These are phyloP conservation scores for Trichoderma endophyticum DNA, from an alignment of 2,329 filamentous ascomycete species.

Conservation along the genomic window DNA sequence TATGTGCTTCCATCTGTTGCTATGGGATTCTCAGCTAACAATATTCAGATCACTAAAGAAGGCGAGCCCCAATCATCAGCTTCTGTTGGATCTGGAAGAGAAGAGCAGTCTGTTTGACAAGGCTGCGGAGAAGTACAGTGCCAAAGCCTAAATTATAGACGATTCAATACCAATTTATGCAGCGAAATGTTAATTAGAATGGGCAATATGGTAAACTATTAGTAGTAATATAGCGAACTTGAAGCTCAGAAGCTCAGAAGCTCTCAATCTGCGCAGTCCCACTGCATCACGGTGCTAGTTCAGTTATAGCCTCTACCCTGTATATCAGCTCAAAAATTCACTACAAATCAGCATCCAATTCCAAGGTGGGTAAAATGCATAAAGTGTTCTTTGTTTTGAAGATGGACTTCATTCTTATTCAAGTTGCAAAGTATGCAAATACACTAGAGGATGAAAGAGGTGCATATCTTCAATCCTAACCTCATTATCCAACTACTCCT, in stretches of 20 bases:
- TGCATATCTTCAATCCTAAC: background rate
- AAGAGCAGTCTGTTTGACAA: constrained; percentile 87
- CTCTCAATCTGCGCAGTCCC: background rate
- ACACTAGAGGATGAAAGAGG: no score
- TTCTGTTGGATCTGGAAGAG: constrained; percentile 72
- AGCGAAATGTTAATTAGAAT: constrained; percentile 32
- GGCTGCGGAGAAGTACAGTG: constrained; percentile 79
- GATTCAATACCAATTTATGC: constrained; percentile 6
- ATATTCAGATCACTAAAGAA: constrained; percentile 52
- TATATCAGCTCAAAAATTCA: background rate
- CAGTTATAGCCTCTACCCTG: background rate
- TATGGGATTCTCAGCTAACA: constrained; percentile 26
- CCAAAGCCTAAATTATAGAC: constrained; percentile 65
- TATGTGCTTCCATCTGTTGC: constrained; percentile 39
- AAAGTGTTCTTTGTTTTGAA: background rate
- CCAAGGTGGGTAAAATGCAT: background rate
- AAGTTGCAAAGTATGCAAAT: background rate
- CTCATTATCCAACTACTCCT: background rate
- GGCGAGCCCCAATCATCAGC: constrained; percentile 62
- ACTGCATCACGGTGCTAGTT: background rate
- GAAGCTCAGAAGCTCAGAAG: background rate
- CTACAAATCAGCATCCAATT: fast-evolving
- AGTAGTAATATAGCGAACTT: background rate
- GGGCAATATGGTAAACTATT: constrained; percentile 30
- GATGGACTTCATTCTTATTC: background rate